These are phyloP conservation scores for Sorghum bicolor DNA, from an alignment of 176 grass and related monocot genomes.

Conservation along the genomic window DNA sequence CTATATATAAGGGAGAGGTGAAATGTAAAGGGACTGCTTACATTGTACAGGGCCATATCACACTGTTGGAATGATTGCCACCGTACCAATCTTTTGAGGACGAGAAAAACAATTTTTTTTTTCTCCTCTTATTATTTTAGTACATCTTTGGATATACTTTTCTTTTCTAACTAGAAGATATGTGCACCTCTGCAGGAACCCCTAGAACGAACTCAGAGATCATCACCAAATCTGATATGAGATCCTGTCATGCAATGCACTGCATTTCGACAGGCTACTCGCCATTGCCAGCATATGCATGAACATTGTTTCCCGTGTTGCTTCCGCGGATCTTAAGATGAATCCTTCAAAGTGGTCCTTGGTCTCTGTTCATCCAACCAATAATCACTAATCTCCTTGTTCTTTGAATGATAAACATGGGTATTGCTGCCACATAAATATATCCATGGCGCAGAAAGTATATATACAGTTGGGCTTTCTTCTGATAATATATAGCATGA, in stretches of 20 bases:
- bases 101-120: background rate
- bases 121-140: background rate
- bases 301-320: constrained; percentile 55
- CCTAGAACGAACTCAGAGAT: constrained; percentile 30
- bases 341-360: constrained; percentile 36
- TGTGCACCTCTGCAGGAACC: background rate
- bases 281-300: constrained; percentile 42
- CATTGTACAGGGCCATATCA: constrained; percentile 46
- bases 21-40: constrained; percentile 39
- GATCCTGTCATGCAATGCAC: constrained; percentile 40
- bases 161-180: background rate
- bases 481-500: background rate
- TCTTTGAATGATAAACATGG: constrained; percentile 23
- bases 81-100: constrained; percentile 35
- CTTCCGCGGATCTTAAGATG: constrained; percentile 45
- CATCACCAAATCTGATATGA: constrained; percentile 24
- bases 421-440: constrained; percentile 2
- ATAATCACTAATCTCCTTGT: constrained; percentile 26
- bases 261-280: constrained; percentile 35
- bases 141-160: background rate
- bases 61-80: constrained; percentile 41
- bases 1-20: constrained; percentile 60
- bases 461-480: background rate
- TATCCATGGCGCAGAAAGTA: background rate
- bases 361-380: constrained; percentile 38